Percentiles rank a stretch among this genome's conserved stretches.
Evolutionary conservation across 1,139 yeast genomes (phyloP).

Genomic region (Pneumocystis jirovecii): DNA sequence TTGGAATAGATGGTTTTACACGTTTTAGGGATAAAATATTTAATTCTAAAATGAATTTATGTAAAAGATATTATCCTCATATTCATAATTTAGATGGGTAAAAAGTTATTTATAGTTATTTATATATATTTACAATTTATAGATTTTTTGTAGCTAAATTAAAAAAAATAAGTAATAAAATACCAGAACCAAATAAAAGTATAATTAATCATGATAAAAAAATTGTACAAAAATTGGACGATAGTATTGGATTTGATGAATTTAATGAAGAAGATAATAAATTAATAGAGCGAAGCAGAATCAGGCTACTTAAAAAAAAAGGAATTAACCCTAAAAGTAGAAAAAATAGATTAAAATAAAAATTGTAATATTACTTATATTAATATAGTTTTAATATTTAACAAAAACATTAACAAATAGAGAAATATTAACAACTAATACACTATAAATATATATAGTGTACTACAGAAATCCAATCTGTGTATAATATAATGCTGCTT

Average conservation of each 20-base stretch:
- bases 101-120: neutral
- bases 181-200: constrained; percentile 22
- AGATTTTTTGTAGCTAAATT: constrained; percentile 85
- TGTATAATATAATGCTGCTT: neutral
- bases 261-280: constrained; percentile 50
- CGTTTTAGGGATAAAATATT: constrained; percentile 87
- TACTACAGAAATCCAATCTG: neutral
- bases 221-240: neutral
- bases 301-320: constrained; percentile 57
- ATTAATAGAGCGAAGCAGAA: constrained; percentile 59
- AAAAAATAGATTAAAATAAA: neutral
- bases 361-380: neutral
- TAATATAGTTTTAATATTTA: neutral
- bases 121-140: neutral
- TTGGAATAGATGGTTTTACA: constrained; percentile 92
- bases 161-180: constrained; percentile 41
- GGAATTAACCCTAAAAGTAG: constrained; percentile 36
- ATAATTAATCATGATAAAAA: neutral
- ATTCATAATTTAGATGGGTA: constrained; percentile 91
- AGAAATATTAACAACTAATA: neutral
- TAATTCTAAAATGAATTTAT: constrained; percentile 57
- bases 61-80: constrained; percentile 95
- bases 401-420: neutral
- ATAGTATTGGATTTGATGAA: constrained; percentile 26
- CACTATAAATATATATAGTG: neutral